Conservation (phyloP, 2,329 filamentous ascomycete genomes). For the Drechslerella stenobrocha region DNA sequence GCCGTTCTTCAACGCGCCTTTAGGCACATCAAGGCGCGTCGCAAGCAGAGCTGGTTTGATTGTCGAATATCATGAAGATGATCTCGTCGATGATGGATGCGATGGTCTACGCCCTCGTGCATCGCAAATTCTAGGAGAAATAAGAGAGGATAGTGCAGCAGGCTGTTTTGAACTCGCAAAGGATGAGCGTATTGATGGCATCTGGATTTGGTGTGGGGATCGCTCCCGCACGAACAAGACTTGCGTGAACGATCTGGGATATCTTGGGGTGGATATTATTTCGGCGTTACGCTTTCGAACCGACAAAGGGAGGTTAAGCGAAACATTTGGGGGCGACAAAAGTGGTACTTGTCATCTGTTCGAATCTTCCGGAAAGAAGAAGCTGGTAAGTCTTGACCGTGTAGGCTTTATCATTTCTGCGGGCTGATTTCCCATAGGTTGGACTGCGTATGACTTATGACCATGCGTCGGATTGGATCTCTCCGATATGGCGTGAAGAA, state of each 20-base stretch:
- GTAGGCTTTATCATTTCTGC: neutral
- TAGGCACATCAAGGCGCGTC: constrained; percentile 28
- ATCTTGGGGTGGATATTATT: constrained; percentile 35
- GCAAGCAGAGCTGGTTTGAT: constrained; percentile 36
- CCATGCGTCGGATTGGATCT: constrained; percentile 46
- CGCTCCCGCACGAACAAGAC: constrained; percentile 32
- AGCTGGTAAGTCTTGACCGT: constrained; percentile 17
- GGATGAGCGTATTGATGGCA: constrained; percentile 30
- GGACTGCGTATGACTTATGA: constrained; percentile 44
- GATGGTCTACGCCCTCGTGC: constrained; percentile 33
- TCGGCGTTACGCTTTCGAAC: constrained; percentile 36
- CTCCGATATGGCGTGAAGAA: constrained; percentile 35
- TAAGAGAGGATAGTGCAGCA: constrained; percentile 38
- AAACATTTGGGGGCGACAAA: constrained; percentile 36
- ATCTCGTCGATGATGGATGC: constrained; percentile 35
- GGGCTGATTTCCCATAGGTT: constrained; percentile 21
- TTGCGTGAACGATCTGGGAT: constrained; percentile 40
- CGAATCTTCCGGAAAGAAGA: constrained; percentile 45
- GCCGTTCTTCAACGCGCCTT: constrained; percentile 26
- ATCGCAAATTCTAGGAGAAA: constrained; percentile 28
- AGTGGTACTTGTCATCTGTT: constrained; percentile 42
- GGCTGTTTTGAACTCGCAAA: constrained; percentile 41
- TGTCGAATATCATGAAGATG: constrained; percentile 35
- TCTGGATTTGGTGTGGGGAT: constrained; percentile 46
- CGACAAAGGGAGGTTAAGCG: constrained; percentile 28